Percentiles rank a stretch among this genome's conserved stretches.
Conservation (phyloP, 179 eudicot species). For the Corrigiola litoralis region DNA sequence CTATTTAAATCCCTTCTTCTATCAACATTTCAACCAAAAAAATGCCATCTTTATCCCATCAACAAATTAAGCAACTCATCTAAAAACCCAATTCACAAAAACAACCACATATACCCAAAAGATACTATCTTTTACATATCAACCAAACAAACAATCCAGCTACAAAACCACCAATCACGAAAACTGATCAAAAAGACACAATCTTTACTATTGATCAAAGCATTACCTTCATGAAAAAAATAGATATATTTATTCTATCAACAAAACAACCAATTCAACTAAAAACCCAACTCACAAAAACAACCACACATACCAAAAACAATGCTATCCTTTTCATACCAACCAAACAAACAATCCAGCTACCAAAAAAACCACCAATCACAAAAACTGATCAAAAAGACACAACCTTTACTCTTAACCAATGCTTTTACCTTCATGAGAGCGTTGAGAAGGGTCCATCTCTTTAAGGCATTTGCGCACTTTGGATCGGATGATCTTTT, state of each 20-base stretch:
- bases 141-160: constrained; percentile 5
- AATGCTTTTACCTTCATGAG: constrained; percentile 46
- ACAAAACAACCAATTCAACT: constrained; percentile 5
- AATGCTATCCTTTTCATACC: background rate
- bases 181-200: too few relatives aligned
- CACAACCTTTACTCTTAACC: background rate
- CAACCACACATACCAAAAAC: background rate
- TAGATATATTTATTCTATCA: too few relatives aligned
- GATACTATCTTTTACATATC: too few relatives aligned
- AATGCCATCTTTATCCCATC: too few relatives aligned
- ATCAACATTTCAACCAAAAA: too few relatives aligned
- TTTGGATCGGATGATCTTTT: constrained; percentile 54
- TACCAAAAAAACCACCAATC: constrained; percentile 5
- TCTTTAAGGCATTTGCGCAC: constrained; percentile 60
- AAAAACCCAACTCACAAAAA: background rate
- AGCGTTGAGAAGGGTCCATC: constrained; percentile 59
- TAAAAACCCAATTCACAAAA: background rate
- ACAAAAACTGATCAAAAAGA: constrained; percentile 1
- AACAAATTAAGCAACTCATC: too few relatives aligned
- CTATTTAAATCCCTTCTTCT: too few relatives aligned
- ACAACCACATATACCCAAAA: background rate
- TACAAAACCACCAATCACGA: background rate
- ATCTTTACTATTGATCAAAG: too few relatives aligned
- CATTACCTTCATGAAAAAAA: too few relatives aligned
- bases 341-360: background rate